Conservation (phyloP, 1,284 basidiomycete species). For the Tilletia walkeri region DNA sequence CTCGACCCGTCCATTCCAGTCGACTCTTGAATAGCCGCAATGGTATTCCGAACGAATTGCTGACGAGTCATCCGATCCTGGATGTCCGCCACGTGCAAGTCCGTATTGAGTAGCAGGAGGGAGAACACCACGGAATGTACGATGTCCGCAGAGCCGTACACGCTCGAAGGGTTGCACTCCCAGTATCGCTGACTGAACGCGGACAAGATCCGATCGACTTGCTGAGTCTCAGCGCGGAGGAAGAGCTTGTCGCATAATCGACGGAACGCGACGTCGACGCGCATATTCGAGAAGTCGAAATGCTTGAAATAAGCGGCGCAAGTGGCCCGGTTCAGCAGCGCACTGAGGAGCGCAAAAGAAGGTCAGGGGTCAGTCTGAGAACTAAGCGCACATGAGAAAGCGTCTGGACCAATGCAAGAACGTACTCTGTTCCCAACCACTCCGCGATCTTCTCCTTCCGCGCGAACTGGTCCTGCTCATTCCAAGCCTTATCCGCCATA, state of each 20-base stretch:
- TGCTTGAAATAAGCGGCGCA: conserved; percentile 78
- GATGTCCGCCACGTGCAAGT: conserved; percentile 91
- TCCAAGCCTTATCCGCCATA: conserved; percentile 75
- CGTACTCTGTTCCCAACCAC: conserved; percentile 86
- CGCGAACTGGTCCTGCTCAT: conserved; percentile 80
- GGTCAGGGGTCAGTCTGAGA: not conserved
- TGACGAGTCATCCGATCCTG: conserved; percentile 83
- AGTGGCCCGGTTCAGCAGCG: conserved; percentile 71
- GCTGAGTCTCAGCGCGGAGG: conserved; percentile 93
- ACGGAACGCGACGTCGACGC: conserved; percentile 86
- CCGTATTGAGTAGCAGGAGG: conserved; percentile 89
- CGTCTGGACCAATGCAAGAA: not conserved
- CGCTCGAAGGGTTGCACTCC: conserved; percentile 77
- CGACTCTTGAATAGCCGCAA: conserved; percentile 67
- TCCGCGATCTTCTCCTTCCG: conserved; percentile 88
- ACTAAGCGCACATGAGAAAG: not conserved
- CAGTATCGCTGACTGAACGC: conserved; percentile 85
- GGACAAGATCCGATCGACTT: conserved; percentile 91
- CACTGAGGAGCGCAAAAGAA: conserved; percentile 60
- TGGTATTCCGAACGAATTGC: conserved; percentile 90
- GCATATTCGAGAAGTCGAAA: conserved; percentile 80
- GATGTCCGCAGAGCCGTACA: conserved; percentile 79
- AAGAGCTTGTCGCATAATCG: conserved; percentile 85
- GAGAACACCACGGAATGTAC: conserved; percentile 92
- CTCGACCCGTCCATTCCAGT: not conserved